A percentile compares a stretch with the other conserved stretches of the same genome.
These are phyloP conservation scores for Lactarius indigo DNA, from an alignment of 768 basidiomycete species.

Conservation along the genomic window DNA sequence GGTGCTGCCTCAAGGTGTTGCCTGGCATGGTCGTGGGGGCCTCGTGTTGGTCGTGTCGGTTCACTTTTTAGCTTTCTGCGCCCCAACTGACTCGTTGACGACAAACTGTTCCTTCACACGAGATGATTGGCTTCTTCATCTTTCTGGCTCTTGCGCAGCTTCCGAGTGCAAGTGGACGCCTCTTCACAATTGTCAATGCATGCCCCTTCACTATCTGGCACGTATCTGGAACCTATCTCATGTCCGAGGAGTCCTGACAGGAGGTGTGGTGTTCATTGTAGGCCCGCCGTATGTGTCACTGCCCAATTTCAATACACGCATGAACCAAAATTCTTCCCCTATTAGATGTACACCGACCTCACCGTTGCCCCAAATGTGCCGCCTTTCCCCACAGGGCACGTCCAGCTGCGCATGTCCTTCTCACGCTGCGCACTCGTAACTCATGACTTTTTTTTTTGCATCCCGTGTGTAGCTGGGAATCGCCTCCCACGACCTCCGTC, in stretches of 20 bases:
- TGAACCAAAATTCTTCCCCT: no score
- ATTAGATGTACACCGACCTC: conserved; percentile 22
- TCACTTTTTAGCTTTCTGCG: not conserved
- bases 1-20: no score
- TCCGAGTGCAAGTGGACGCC: conserved; percentile 4
- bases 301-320: no score
- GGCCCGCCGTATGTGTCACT: conserved; percentile 19
- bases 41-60: not conserved
- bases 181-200: conserved; percentile 20
- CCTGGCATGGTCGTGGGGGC: not conserved
- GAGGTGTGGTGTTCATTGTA: not conserved
- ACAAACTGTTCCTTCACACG: no score
- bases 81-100: not conserved
- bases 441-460: not conserved
- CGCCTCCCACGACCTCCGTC: conserved; percentile 20
- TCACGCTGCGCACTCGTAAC: not conserved
- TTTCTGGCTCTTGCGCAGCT: conserved; percentile 2
- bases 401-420: not conserved
- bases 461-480: conserved; percentile 22
- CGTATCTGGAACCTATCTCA: not conserved
- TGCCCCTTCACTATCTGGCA: conserved; percentile 24
- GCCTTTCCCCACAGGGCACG: conserved; percentile 18
- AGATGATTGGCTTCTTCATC: not conserved
- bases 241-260: not conserved
- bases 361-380: conserved; percentile 5